These are phyloP conservation scores for Dichotomopilus funicola DNA, from an alignment of 2,329 filamentous ascomycete genomes.

Conservation along the genomic window DNA sequence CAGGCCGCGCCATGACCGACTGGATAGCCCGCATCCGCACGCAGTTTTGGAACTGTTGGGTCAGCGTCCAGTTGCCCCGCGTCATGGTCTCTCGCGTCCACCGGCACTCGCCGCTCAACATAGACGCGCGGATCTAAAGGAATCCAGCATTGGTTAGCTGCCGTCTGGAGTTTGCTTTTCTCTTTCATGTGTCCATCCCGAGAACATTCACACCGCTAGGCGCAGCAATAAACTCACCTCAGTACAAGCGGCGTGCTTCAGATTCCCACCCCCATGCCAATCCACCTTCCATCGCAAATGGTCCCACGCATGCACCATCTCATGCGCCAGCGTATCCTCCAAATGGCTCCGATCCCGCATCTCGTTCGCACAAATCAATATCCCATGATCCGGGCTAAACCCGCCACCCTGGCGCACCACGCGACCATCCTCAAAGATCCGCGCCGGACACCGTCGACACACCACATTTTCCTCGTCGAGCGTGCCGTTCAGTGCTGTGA, in stretches of 20 bases:
- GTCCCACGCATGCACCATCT: slow-evolving; percentile 98
- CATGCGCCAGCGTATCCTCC: slow-evolving; percentile 91
- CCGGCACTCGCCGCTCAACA: slow-evolving; percentile 87
- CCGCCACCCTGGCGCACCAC: slow-evolving; percentile 67
- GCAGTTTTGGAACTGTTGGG: slow-evolving; percentile 89
- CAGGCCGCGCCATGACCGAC: slow-evolving; percentile 70
- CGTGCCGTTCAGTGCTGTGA: slow-evolving; percentile 69
- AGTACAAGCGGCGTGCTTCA: slow-evolving; percentile 88
- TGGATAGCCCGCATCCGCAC: slow-evolving; percentile 74
- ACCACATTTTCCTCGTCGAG: slow-evolving; percentile 70
- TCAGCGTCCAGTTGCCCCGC: slow-evolving; percentile 78
- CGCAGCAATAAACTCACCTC: slow-evolving; percentile 54
- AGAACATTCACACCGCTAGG: not conserved
- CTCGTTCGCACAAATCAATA: slow-evolving; percentile 88
- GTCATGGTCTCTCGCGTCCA: slow-evolving; percentile 83
- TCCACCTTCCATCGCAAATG: slow-evolving; percentile 88
- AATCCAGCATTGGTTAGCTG: not conserved
- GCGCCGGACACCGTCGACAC: slow-evolving; percentile 68
- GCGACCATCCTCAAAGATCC: slow-evolving; percentile 49
- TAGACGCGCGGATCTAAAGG: slow-evolving; percentile 77
- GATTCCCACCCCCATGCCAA: slow-evolving; percentile 59
- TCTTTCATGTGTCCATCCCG: no score
- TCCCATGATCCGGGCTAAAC: slow-evolving; percentile 80
- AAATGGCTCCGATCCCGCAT: slow-evolving; percentile 72
- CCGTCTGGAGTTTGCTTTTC: not conserved